phyloP scores from a whole-genome alignment of 2,329 filamentous ascomycete species.

The Nannizziopsis barbatae region DNA sequence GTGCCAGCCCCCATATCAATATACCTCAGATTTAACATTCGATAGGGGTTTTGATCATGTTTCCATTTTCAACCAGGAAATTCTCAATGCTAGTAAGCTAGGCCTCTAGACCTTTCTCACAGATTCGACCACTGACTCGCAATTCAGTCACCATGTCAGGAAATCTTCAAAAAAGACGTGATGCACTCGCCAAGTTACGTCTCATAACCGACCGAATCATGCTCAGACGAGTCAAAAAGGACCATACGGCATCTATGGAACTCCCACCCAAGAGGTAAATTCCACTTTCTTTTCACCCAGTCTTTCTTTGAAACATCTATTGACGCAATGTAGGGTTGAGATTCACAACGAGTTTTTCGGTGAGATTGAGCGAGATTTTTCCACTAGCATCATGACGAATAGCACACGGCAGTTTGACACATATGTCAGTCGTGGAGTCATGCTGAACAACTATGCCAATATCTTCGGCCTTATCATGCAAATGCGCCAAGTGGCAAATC shows the following conservation, averaged over 20 bases:
- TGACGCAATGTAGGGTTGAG: slow-evolving; percentile 46
- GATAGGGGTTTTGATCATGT: slow-evolving; percentile 52
- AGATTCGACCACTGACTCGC: background rate
- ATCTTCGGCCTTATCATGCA: slow-evolving; percentile 99
- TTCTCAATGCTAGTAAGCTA: slow-evolving; percentile 60
- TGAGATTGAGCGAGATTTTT: slow-evolving; percentile 91
- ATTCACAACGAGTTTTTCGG: slow-evolving; percentile 94
- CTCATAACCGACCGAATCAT: slow-evolving; percentile 88
- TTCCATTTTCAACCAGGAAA: slow-evolving; percentile 86
- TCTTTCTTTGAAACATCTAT: background rate
- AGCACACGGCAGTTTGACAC: slow-evolving; percentile 84
- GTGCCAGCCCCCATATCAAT: background rate
- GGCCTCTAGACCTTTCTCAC: background rate
- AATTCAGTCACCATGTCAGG: slow-evolving; percentile 44
- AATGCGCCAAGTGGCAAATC: slow-evolving; percentile 95
- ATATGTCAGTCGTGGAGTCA: slow-evolving; percentile 84
- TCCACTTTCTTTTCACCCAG: background rate
- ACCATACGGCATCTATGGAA: slow-evolving; percentile 91
- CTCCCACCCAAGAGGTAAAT: slow-evolving; percentile 73
- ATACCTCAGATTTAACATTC: slow-evolving; percentile 13
- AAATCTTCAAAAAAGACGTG: slow-evolving; percentile 45
- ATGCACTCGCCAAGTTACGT: slow-evolving; percentile 70
- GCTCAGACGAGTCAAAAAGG: slow-evolving; percentile 86
- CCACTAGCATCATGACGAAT: slow-evolving; percentile 88
- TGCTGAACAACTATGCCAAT: slow-evolving; percentile 96